phyloP scores from a whole-genome alignment of 805 yeast species.

The Millerago galiae region DNA sequence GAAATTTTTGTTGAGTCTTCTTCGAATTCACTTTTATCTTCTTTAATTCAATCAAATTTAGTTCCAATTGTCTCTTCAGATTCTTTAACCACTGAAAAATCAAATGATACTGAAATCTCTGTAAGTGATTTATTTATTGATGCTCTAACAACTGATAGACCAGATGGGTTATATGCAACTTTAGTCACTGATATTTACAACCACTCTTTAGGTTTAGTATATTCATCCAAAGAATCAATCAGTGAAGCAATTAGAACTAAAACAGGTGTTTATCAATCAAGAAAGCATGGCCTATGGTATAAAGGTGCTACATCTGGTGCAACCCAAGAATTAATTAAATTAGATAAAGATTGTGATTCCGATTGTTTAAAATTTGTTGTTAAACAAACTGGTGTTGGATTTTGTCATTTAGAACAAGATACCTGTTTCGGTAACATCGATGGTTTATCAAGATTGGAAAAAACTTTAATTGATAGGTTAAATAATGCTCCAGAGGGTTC shows the following conservation, averaged over 20 bases:
- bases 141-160: conserved; percentile 69
- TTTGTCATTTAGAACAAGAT: conserved; percentile 79
- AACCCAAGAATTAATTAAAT: conserved; percentile 63
- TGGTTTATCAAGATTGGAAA: conserved; percentile 68
- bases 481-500: conserved; percentile 81
- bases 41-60: conserved; percentile 19
- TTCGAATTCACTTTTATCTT: conserved; percentile 10
- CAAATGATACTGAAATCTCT: conserved; percentile 23
- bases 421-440: conserved; percentile 73
- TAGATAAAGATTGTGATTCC: conserved; percentile 84
- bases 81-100: conserved; percentile 15
- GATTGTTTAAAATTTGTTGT: conserved; percentile 88
- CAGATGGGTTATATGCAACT: conserved; percentile 81
- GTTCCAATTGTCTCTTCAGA: conserved; percentile 19
- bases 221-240: conserved; percentile 80
- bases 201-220: conserved; percentile 81
- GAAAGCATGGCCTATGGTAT: conserved; percentile 90
- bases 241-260: conserved; percentile 72
- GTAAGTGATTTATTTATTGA: conserved; percentile 41
- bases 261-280: conserved; percentile 90
- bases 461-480: conserved; percentile 56
- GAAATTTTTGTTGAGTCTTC: conserved; percentile 12
- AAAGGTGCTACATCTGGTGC: conserved; percentile 98
- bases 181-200: conserved; percentile 66
- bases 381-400: conserved; percentile 79